Conservation (phyloP, 164 flowering plant species). For the Amborella trichopoda region DNA sequence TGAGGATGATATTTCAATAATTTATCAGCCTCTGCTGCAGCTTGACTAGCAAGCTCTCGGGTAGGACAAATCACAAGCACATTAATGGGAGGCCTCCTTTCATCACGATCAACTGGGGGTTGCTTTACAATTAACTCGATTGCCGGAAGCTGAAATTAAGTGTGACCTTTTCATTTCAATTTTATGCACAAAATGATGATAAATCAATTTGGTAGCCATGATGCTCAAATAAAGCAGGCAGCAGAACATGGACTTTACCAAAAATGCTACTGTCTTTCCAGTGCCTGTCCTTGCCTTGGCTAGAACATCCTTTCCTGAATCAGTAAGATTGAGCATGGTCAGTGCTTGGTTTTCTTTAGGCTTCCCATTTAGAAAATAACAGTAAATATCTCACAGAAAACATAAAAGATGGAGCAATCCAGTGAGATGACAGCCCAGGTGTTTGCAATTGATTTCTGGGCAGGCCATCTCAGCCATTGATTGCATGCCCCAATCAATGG, state of each 20-base stretch:
- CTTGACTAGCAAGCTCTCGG: constrained; percentile 92
- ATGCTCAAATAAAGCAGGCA: not conserved
- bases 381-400: no score
- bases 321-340: constrained; percentile 4
- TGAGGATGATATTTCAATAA: constrained; percentile 90
- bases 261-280: constrained; percentile 96
- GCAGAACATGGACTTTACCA: constrained; percentile 40
- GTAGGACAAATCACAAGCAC: constrained; percentile 97
- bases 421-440: no score
- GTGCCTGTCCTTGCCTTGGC: constrained; percentile 99
- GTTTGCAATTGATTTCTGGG: no score
- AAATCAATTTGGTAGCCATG: no score
- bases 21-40: constrained; percentile 69
- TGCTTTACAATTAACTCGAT: constrained; percentile 66
- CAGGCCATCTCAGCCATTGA: no score
- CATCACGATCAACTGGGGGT: constrained; percentile 50
- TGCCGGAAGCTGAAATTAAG: constrained; percentile 78
- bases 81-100: constrained; percentile 59
- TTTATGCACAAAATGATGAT: no score
- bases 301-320: constrained; percentile 89
- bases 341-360: no score
- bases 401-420: no score
- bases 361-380: no score
- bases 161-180: no score
- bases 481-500: no score